phyloP scores from a whole-genome alignment of 192 early-diverging fungal genomes.

The Neocallimastix lanati region DNA sequence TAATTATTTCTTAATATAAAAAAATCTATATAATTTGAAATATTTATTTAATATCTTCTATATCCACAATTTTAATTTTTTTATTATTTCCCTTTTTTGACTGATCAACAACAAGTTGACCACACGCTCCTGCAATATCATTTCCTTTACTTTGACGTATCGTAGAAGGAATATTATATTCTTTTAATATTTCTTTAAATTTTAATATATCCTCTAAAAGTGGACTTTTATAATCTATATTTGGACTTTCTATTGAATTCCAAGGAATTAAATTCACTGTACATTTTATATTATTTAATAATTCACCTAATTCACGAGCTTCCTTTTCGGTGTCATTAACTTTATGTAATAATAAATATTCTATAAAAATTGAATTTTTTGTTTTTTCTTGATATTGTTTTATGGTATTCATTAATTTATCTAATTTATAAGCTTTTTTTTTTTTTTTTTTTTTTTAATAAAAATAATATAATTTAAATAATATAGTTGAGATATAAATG shows the following conservation, averaged over 20 bases:
- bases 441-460: no score
- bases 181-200: constrained; percentile 5
- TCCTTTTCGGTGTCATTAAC: constrained; percentile 21
- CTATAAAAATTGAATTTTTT: constrained; percentile 13
- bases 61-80: not conserved
- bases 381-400: not conserved
- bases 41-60: not conserved
- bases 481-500: no score
- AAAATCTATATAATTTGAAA: no score
- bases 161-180: constrained; percentile 19
- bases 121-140: constrained; percentile 32
- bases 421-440: constrained; percentile 25
- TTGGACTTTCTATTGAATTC: constrained; percentile 17
- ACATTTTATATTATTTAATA: constrained; percentile 10
- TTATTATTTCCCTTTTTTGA: not conserved
- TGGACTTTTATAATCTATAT: constrained; percentile 26
- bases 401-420: constrained; percentile 16
- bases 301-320: constrained; percentile 22
- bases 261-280: constrained; percentile 35
- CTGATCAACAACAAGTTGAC: constrained; percentile 19
- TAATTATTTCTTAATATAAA: no score
- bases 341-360: constrained; percentile 28
- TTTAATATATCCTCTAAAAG: constrained; percentile 11
- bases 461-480: constrained; percentile 23
- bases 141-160: constrained; percentile 26